These are phyloP conservation scores for Diversispora epigaea DNA, from an alignment of 192 early-diverging fungal species.

Conservation along the genomic window DNA sequence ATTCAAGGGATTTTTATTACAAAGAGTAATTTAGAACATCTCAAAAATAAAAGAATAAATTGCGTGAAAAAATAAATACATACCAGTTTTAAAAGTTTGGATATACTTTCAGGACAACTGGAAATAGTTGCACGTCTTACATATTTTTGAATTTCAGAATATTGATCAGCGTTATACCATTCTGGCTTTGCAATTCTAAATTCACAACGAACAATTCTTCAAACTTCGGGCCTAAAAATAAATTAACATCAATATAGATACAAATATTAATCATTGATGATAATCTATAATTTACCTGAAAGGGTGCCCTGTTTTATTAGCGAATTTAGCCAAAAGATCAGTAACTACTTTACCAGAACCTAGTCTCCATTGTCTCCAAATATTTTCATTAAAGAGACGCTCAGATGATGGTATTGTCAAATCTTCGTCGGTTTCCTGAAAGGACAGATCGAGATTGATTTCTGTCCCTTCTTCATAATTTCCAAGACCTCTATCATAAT, in stretches of 20 bases:
- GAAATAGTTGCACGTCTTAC: too few species aligned
- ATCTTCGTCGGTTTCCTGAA: conserved; percentile 13
- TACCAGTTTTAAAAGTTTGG: background rate
- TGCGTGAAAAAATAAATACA: background rate
- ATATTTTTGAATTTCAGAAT: too few species aligned
- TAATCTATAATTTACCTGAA: conserved; percentile 10
- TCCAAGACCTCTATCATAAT: background rate
- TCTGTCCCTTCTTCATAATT: conserved; percentile 12
- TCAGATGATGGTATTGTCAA: background rate
- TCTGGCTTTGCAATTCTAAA: too few species aligned
- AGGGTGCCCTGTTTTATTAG: background rate
- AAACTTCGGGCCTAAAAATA: too few species aligned
- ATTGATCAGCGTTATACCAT: too few species aligned
- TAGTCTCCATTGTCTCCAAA: background rate
- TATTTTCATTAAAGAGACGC: background rate
- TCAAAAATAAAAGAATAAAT: conserved; percentile 1
- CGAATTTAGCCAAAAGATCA: conserved; percentile 10
- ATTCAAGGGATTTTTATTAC: conserved; percentile 20
- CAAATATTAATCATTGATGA: background rate
- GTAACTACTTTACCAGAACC: background rate
- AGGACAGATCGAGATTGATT: background rate
- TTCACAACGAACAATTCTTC: too few species aligned
- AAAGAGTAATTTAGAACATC: conserved; percentile 14
- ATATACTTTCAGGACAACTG: too few species aligned
- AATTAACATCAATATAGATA: too few species aligned